These are phyloP conservation scores for Suillus plorans DNA, from an alignment of 768 basidiomycete species.

Conservation along the genomic window DNA sequence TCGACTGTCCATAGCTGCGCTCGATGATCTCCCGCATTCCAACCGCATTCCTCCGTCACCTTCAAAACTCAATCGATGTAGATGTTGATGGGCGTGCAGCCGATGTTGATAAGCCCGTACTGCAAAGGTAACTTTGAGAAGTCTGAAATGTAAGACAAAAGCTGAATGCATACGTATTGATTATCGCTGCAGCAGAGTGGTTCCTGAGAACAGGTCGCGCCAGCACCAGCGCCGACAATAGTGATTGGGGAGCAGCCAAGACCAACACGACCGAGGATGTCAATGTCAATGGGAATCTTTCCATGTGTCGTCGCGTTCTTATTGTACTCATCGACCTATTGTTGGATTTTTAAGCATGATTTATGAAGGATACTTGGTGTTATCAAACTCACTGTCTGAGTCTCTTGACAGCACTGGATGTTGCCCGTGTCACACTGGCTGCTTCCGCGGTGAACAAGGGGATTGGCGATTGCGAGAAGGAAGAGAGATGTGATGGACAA, in stretches of 20 bases:
- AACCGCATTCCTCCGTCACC: background rate
- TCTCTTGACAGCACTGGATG: constrained; percentile 19
- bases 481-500: constrained; percentile 20
- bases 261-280: constrained; percentile 20
- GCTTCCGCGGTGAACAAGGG: constrained; percentile 11
- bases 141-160: background rate
- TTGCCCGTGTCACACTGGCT: constrained; percentile 20
- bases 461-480: constrained; percentile 19
- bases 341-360: background rate
- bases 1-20: background rate
- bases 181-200: constrained; percentile 25
- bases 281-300: constrained; percentile 7
- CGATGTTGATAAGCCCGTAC: constrained; percentile 8
- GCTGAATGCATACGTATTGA: constrained; percentile 16
- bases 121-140: background rate
- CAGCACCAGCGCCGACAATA: constrained; percentile 20
- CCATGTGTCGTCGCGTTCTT: constrained; percentile 9
- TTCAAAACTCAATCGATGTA: background rate
- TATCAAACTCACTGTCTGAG: constrained; percentile 18
- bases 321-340: constrained; percentile 12
- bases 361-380: background rate
- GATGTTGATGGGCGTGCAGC: constrained; percentile 10
- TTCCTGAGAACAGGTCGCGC: constrained; percentile 22
- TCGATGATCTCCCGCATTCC: background rate
- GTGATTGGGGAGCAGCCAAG: constrained; percentile 23